These are phyloP conservation scores for Nissolia schottii DNA, from an alignment of 306 rosid species.

Conservation along the genomic window DNA sequence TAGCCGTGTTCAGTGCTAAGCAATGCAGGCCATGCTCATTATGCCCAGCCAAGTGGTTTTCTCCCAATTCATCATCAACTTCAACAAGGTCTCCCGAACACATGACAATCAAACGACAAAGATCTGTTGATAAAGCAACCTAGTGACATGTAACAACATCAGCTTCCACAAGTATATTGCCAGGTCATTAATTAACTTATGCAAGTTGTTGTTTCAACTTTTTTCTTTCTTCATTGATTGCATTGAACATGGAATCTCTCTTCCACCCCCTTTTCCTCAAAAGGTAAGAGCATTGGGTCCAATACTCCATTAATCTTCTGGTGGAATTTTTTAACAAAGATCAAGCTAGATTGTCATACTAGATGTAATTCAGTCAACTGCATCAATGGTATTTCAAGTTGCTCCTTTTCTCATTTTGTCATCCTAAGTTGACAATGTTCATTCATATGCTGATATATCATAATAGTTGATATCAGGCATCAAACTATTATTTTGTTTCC, in stretches of 20 bases:
- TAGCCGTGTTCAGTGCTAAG: constrained; percentile 73
- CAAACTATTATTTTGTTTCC: constrained; percentile 3
- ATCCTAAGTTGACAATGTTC: not conserved
- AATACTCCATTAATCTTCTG: constrained; percentile 9
- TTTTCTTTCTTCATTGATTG: not conserved
- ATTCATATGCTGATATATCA: constrained; percentile 6
- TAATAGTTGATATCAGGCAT: constrained; percentile 20
- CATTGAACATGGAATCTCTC: not conserved
- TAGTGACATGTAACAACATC: constrained; percentile 38
- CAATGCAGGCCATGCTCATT: constrained; percentile 74
- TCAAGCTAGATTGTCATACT: not conserved
- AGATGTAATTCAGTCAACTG: not conserved
- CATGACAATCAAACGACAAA: constrained; percentile 83
- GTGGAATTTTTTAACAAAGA: not conserved
- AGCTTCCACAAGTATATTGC: constrained; percentile 26
- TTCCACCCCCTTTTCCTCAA: not conserved
- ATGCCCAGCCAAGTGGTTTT: constrained; percentile 29
- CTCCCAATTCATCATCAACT: constrained; percentile 35
- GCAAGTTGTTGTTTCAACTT: not conserved
- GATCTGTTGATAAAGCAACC: constrained; percentile 91
- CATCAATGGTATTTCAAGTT: not conserved
- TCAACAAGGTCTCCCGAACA: constrained; percentile 76
- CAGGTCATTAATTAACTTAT: not conserved
- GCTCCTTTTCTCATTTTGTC: constrained; percentile 7
- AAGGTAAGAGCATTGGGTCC: constrained; percentile 5